Evolutionary conservation across 345 rosid species (phyloP).

Genomic region (Nephelium lappaceum): DNA sequence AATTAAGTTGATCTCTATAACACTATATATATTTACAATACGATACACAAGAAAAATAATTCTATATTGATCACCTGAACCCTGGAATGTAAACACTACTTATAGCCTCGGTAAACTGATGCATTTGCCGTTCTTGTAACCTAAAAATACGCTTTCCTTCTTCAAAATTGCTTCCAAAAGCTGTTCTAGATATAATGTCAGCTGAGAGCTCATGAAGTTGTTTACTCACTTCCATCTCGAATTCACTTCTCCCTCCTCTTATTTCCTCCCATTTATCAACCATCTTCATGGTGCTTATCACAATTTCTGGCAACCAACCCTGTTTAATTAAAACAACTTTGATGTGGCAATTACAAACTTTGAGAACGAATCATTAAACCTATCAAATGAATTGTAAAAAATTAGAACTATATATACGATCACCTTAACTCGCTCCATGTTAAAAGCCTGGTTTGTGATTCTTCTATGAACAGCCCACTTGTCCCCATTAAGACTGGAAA

Average conservation of each 20-base stretch:
- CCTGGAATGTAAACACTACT: constrained; percentile 79
- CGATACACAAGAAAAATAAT: background rate
- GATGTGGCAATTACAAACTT: too few species aligned
- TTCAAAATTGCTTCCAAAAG: constrained; percentile 80
- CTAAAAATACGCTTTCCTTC: constrained; percentile 72
- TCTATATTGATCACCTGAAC: constrained; percentile 64
- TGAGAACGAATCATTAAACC: too few species aligned
- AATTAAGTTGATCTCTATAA: too few species aligned
- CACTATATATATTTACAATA: background rate
- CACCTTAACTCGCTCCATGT: constrained; percentile 73
- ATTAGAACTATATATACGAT: background rate
- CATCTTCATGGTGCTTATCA: constrained; percentile 46
- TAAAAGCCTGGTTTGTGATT: constrained; percentile 66
- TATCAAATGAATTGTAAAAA: too few species aligned
- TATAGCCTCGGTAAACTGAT: constrained; percentile 50
- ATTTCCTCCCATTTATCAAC: constrained; percentile 67
- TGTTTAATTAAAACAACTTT: constrained; percentile 4
- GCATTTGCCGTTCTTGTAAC: constrained; percentile 71
- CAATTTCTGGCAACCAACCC: constrained; percentile 79
- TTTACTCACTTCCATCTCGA: constrained; percentile 65
- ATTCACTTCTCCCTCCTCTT: constrained; percentile 54
- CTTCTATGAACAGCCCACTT: constrained; percentile 72
- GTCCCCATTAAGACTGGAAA: constrained; percentile 62
- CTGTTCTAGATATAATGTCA: constrained; percentile 77
- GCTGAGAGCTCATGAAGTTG: constrained; percentile 69